phyloP scores from a whole-genome alignment of 2,329 filamentous ascomycete species.

The Talaromyces sp. region DNA sequence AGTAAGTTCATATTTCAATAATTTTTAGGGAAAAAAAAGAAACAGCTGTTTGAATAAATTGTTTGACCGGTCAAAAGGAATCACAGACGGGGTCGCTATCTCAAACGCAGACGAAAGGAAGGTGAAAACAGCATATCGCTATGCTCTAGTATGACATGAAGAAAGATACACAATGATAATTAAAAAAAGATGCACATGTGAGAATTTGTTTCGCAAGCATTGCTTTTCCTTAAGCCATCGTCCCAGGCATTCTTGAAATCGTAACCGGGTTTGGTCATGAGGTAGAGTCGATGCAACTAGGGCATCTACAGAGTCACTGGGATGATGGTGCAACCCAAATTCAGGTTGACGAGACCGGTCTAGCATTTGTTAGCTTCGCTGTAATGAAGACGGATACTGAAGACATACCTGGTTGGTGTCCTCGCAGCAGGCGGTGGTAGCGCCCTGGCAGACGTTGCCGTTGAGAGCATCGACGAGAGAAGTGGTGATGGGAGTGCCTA shows the following conservation, averaged over 20 bases:
- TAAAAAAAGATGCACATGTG: background rate
- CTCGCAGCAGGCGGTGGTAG: background rate
- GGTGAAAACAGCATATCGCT: slow-evolving; percentile 5
- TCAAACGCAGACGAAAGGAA: slow-evolving; percentile 5
- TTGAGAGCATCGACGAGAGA: slow-evolving; percentile 11
- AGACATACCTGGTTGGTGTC: slow-evolving; percentile 5
- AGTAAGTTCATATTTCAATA: background rate
- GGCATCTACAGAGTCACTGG: slow-evolving; percentile 10
- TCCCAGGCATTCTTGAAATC: slow-evolving; percentile 1
- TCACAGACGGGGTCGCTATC: slow-evolving; percentile 4
- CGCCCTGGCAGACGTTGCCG: slow-evolving; percentile 10
- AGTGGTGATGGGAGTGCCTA: slow-evolving; percentile 14
- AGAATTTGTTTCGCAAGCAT: background rate
- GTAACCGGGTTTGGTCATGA: slow-evolving; percentile 6
- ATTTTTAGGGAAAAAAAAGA: slow-evolving; percentile 16
- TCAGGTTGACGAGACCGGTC: slow-evolving; percentile 13
- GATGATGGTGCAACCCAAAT: slow-evolving; percentile 13
- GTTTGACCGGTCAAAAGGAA: slow-evolving; percentile 8
- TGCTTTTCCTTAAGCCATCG: background rate
- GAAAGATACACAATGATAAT: background rate
- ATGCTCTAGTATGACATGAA: slow-evolving; percentile 8
- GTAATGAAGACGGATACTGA: background rate
- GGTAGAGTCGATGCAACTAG: background rate
- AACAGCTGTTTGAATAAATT: slow-evolving; percentile 11
- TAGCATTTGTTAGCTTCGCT: background rate